phyloP scores from a whole-genome alignment of 768 basidiomycete genomes.

The Megacollybia marginata region DNA sequence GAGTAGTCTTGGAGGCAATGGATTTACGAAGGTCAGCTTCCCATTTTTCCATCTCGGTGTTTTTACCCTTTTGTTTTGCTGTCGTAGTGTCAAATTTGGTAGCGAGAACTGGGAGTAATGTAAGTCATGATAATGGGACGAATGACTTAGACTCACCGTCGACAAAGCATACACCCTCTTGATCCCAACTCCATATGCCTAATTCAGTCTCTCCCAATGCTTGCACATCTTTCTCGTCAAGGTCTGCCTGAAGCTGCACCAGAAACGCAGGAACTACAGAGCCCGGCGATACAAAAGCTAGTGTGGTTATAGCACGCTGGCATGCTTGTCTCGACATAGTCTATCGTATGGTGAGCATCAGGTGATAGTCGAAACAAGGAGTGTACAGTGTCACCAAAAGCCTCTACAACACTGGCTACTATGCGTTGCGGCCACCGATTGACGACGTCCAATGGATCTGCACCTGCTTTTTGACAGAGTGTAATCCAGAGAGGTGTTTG shows the following conservation, averaged over 20 bases:
- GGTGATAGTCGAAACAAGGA: slow-evolving; percentile 10
- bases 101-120: slow-evolving; percentile 32
- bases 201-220: slow-evolving; percentile 66
- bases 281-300: slow-evolving; percentile 74
- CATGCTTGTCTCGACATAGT: slow-evolving; percentile 57
- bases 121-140: not conserved
- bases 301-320: slow-evolving; percentile 65
- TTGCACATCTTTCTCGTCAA: slow-evolving; percentile 52
- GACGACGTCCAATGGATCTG: slow-evolving; percentile 63
- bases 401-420: slow-evolving; percentile 41
- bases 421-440: slow-evolving; percentile 40
- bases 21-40: slow-evolving; percentile 88
- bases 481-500: slow-evolving; percentile 77
- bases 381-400: slow-evolving; percentile 42
- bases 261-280: slow-evolving; percentile 63
- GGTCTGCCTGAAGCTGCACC: slow-evolving; percentile 55
- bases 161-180: slow-evolving; percentile 70
- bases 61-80: slow-evolving; percentile 68
- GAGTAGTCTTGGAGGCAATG: slow-evolving; percentile 72
- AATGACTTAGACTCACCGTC: slow-evolving; percentile 48
- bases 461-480: slow-evolving; percentile 57
- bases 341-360: slow-evolving; percentile 15
- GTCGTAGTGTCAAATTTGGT: slow-evolving; percentile 52
- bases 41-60: slow-evolving; percentile 88
- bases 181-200: slow-evolving; percentile 76